Evolutionary conservation across 106 monocot species (phyloP).

Genomic region (Xerophyta viscosa): DNA sequence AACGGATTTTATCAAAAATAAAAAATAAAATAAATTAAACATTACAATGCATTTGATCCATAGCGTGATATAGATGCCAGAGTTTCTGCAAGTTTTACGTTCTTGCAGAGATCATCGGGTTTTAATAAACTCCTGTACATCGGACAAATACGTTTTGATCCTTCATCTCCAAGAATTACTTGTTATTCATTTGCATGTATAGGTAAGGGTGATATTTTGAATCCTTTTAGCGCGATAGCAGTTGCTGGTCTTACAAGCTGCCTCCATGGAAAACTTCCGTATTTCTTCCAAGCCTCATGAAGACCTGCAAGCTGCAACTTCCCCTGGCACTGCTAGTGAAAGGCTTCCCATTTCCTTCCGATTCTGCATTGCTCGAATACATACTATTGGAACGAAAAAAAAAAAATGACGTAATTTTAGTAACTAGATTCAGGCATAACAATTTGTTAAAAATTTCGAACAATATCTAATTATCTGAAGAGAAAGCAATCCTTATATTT

Average conservation of each 20-base stretch:
- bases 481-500: too few relatives aligned
- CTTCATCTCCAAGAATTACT: conserved; percentile 51
- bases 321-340: conserved; percentile 74
- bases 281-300: conserved; percentile 63
- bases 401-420: too few relatives aligned
- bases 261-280: conserved; percentile 90
- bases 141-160: conserved; percentile 45
- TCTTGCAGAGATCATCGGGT: conserved; percentile 47
- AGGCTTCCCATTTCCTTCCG: conserved; percentile 59
- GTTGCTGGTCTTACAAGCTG: conserved; percentile 51
- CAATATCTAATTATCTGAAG: too few relatives aligned
- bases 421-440: too few relatives aligned
- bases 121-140: conserved; percentile 40
- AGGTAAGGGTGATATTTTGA: conserved; percentile 60
- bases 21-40: too few relatives aligned
- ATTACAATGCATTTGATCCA: conserved; percentile 57
- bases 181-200: conserved; percentile 54
- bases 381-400: conserved; percentile 38
- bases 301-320: conserved; percentile 81
- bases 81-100: conserved; percentile 46
- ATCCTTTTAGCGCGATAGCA: conserved; percentile 45
- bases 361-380: conserved; percentile 56
- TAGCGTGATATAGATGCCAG: conserved; percentile 37
- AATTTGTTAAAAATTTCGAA: too few relatives aligned
- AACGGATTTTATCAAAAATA: too few relatives aligned